phyloP scores from a whole-genome alignment of 2,329 filamentous ascomycete species.

The Cercospora beticola region DNA sequence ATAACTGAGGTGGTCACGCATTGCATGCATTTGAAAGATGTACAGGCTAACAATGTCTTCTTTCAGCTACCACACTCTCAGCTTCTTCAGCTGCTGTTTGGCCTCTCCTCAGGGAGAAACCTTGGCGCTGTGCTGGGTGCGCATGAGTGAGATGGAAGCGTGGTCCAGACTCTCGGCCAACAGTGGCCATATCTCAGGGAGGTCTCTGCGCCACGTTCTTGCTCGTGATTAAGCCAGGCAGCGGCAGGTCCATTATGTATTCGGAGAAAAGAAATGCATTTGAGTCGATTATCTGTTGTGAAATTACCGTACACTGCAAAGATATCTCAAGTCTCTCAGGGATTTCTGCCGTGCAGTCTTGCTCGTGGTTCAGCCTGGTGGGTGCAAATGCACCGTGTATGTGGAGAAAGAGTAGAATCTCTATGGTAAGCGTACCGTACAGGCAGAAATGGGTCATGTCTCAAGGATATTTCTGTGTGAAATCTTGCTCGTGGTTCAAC shows the following conservation, averaged over 20 bases:
- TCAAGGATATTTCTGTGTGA: background rate
- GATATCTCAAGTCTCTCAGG: background rate
- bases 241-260: background rate
- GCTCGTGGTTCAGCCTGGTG: no score
- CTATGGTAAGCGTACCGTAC: no score
- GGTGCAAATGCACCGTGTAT: no score
- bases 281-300: background rate
- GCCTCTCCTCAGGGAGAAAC: conserved; percentile 1
- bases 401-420: no score
- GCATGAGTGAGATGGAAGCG: background rate
- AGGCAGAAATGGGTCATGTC: no score
- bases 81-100: conserved; percentile 33
- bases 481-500: background rate
- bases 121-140: background rate
- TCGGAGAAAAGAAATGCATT: background rate
- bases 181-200: background rate
- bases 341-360: no score
- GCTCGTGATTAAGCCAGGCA: background rate
- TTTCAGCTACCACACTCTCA: conserved; percentile 30
- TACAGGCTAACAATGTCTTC: background rate
- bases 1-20: background rate
- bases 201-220: background rate
- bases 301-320: background rate
- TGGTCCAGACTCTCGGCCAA: background rate
- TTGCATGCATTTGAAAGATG: background rate